Base-by-base conservation (phyloP, 495 filamentous ascomycete genomes). In the Aspergillus ellipticus region DNA sequence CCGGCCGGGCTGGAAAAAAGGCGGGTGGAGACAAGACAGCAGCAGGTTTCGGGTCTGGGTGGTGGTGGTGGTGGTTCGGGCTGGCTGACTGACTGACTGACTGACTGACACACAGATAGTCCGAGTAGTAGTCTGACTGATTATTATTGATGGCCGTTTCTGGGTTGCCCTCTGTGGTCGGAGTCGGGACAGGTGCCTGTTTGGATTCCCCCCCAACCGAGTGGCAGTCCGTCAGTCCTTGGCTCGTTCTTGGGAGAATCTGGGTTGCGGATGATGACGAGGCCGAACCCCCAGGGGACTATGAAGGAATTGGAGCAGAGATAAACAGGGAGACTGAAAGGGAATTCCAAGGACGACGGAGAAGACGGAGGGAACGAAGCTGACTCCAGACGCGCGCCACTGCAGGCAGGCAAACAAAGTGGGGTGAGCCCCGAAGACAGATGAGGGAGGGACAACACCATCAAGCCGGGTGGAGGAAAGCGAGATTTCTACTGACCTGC, bases 301-400 rank as follows among this genome's bases (percentile, higher is more conserved):
- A 39, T 4, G n/a, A 15, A 15, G 35, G 13, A 15, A 47, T 47
- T 28, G 31, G 31, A 51, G 21, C 13, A 39, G 5, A 43, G 2
- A 39, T 39, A 5, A 39, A 2, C 8, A n/a, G n/a, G 33, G 35
- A 39, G n/a, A 39, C 11, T 35, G n/a, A 39, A 39, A 39, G 11
- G 16, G 26, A 48, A 58, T 15, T 15, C 42, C 8, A 11, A 41
- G 26, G 20, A 47, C 13, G 11, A 57, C 20, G 15, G 29, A n/a
- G 16, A 20, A 10, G 20, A 17, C n/a, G 26, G 37, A 50, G 17
- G 56, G 46, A 39, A 47, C 45, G 60, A 59, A 49, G 60, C 56
- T 59, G 60, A 63, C 60, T 63, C 47, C 33, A 56, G 53, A 57
- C 43, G 53, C 60, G 60, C 60, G 35, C 35, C 56, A 58, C 56